These are phyloP conservation scores for Acanthamoeba quina DNA, from an alignment of 208 protist species.

Conservation along the genomic window DNA sequence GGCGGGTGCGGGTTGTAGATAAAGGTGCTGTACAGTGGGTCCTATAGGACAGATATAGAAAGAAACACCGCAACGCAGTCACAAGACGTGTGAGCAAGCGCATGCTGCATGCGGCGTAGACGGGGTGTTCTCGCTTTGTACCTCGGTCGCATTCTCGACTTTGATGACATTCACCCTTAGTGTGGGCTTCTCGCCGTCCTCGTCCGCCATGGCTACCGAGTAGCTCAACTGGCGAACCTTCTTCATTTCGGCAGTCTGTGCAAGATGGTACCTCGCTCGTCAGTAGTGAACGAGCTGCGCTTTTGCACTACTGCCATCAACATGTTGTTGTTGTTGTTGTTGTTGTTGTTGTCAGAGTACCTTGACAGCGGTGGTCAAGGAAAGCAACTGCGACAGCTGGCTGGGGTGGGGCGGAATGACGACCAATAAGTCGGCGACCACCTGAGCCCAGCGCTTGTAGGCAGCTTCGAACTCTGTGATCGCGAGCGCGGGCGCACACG, in stretches of 20 bases:
- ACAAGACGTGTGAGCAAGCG: no score
- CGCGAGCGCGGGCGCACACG: no score
- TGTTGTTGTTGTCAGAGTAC: not conserved
- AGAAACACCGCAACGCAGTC: no score
- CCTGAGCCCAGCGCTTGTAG: not conserved
- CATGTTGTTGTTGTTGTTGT: no score
- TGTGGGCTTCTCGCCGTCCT: not conserved
- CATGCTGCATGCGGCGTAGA: no score
- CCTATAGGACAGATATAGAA: no score
- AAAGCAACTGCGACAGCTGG: not conserved
- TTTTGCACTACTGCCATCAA: no score
- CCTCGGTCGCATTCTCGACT: constrained; percentile 10
- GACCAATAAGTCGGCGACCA: not conserved
- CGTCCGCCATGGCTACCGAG: not conserved
- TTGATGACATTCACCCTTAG: not conserved
- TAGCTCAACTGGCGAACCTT: constrained; percentile 1
- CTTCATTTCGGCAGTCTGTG: not conserved
- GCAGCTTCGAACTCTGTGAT: constrained; percentile 6
- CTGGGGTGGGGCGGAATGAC: not conserved
- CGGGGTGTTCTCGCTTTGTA: not conserved
- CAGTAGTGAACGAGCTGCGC: no score
- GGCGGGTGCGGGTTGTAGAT: constrained; percentile 1
- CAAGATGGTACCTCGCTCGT: no score
- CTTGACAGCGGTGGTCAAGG: not conserved
- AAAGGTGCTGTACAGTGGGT: constrained; percentile 49